Percentiles rank a stretch among this genome's conserved stretches.
phyloP scores from a whole-genome alignment of 2,329 filamentous ascomycete genomes.

The Trichoderma sp. region DNA sequence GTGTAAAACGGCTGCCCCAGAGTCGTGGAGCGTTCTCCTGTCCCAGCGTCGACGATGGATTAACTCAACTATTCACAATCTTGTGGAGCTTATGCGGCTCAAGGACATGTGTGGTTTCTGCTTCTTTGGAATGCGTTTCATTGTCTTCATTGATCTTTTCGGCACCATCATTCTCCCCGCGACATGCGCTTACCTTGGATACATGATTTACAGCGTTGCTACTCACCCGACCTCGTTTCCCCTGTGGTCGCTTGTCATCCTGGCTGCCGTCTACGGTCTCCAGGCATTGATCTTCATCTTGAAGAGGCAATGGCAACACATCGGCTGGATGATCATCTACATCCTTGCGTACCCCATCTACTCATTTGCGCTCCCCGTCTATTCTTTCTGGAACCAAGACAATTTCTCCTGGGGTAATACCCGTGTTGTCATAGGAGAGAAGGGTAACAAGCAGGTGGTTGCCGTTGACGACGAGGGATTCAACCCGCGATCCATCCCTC shows the following conservation, averaged over 20 bases:
- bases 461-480: slow-evolving; percentile 83
- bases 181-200: slow-evolving; percentile 82
- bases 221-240: slow-evolving; percentile 74
- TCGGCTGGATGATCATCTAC: slow-evolving; percentile 99
- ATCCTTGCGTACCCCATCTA: slow-evolving; percentile 93
- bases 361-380: slow-evolving; percentile 85
- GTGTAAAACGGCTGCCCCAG: slow-evolving; percentile 89
- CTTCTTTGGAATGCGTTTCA: slow-evolving; percentile 96
- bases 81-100: slow-evolving; percentile 85
- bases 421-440: slow-evolving; percentile 93
- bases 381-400: slow-evolving; percentile 99
- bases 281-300: slow-evolving; percentile 96
- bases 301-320: slow-evolving; percentile 96
- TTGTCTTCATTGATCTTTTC: slow-evolving; percentile 91
- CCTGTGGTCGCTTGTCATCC: slow-evolving; percentile 81
- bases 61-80: slow-evolving; percentile 97
- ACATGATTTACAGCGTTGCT: slow-evolving; percentile 79
- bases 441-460: slow-evolving; percentile 86
- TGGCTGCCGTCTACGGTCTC: slow-evolving; percentile 90
- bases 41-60: slow-evolving; percentile 99
- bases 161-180: slow-evolving; percentile 91
- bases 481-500: slow-evolving; percentile 87
- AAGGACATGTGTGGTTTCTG: slow-evolving; percentile 98
- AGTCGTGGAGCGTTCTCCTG: slow-evolving; percentile 89
- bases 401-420: slow-evolving; percentile 99